Evolutionary conservation across 2,329 filamentous ascomycete genomes (phyloP).

Genomic region (Fusarium annulatum): DNA sequence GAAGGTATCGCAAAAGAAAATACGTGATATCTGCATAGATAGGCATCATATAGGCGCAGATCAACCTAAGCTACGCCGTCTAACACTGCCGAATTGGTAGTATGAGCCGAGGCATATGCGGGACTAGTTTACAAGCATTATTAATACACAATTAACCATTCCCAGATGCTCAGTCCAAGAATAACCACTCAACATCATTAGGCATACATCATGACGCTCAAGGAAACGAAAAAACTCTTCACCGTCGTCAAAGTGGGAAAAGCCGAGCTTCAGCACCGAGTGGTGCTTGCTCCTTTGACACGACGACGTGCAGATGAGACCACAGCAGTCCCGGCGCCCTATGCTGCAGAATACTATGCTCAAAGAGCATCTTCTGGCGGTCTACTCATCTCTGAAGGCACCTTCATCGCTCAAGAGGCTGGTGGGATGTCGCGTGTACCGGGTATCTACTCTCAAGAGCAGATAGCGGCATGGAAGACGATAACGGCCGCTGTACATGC

Average conservation of each 20-base stretch:
- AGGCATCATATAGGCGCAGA: neutral
- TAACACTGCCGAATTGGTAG: neutral
- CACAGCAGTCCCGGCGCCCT: slow-evolving; percentile 37
- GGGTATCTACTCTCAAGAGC: slow-evolving; percentile 66
- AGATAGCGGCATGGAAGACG: slow-evolving; percentile 69
- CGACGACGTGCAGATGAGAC: slow-evolving; percentile 59
- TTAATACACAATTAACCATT: neutral
- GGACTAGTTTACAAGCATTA: neutral
- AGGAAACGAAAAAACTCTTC: slow-evolving; percentile 52
- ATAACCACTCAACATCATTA: neutral
- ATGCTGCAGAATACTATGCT: slow-evolving; percentile 59
- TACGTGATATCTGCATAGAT: neutral
- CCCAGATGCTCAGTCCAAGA: neutral
- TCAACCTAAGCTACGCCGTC: neutral
- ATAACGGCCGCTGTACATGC: slow-evolving; percentile 72
- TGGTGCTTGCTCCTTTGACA: slow-evolving; percentile 70
- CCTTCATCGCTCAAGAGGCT: slow-evolving; percentile 54
- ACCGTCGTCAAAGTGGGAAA: slow-evolving; percentile 54
- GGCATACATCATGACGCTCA: slow-evolving; percentile 11
- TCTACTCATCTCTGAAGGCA: slow-evolving; percentile 58
- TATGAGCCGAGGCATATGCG: slow-evolving; percentile 17
- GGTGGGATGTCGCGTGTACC: slow-evolving; percentile 45
- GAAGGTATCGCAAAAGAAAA: neutral
- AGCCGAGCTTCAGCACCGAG: slow-evolving; percentile 52
- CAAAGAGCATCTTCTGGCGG: slow-evolving; percentile 59